Conservation (phyloP, 495 filamentous ascomycete genomes). For the Tuber indicum region DNA sequence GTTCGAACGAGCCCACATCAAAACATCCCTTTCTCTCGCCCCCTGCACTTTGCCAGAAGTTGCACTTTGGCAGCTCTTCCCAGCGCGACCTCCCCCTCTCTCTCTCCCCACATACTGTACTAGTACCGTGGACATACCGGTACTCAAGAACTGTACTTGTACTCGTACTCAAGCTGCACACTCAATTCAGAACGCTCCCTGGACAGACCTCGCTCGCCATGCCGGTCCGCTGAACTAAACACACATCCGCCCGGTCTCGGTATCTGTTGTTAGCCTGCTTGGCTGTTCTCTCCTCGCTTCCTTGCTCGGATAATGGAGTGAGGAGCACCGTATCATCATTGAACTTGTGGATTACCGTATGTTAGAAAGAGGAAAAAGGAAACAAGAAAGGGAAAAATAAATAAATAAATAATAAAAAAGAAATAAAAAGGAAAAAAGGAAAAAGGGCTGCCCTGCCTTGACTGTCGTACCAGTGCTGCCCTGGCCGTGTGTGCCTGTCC, state of each 20-base stretch:
- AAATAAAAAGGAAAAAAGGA: neutral
- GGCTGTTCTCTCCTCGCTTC: neutral
- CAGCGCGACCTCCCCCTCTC: neutral
- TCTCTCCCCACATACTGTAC: too few species aligned
- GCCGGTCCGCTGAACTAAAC: neutral
- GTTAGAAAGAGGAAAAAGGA: neutral
- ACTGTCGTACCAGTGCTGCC: neutral
- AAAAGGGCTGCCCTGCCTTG: neutral
- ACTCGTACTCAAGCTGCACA: neutral
- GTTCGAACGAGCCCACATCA: neutral
- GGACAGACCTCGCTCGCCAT: constrained; percentile 15
- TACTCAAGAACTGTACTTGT: neutral
- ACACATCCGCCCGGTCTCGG: neutral
- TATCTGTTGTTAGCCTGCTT: neutral
- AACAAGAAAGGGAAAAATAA: neutral
- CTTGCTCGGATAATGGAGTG: neutral
- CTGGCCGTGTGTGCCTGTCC: neutral
- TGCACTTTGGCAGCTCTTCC: constrained; percentile 1
- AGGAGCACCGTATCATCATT: neutral
- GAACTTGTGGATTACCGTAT: neutral
- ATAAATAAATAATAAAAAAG: neutral
- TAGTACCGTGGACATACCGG: neutral
- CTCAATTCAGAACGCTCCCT: neutral
- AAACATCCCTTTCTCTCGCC: neutral
- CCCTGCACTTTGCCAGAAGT: neutral